A percentile compares a stretch with the other conserved stretches of the same genome.
phyloP scores from a whole-genome alignment of 768 basidiomycete species.

The Termitomyces heimii region DNA sequence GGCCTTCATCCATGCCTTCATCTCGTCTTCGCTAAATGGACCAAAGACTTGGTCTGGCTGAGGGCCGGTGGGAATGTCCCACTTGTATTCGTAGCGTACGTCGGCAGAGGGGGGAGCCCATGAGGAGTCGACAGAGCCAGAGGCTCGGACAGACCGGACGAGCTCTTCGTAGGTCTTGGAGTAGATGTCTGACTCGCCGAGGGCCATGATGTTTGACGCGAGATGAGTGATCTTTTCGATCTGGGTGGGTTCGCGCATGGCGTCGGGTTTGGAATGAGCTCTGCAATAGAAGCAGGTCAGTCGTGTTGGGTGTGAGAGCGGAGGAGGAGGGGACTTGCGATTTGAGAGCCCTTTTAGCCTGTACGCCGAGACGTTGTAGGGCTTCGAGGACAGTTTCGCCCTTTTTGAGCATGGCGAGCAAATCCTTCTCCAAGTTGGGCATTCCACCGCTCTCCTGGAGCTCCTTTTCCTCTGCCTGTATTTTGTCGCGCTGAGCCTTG shows the following conservation, averaged over 20 bases:
- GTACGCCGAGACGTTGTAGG: conserved; percentile 74
- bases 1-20: conserved; percentile 75
- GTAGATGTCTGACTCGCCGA: conserved; percentile 84
- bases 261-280: conserved; percentile 25
- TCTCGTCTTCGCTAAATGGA: conserved; percentile 75
- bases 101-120: conserved; percentile 80
- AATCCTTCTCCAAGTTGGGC: conserved; percentile 53
- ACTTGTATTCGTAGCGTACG: conserved; percentile 75
- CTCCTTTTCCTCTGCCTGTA: conserved; percentile 71
- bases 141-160: conserved; percentile 66
- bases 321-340: conserved; percentile 20
- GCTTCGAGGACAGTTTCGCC: conserved; percentile 91
- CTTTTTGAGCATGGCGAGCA: conserved; percentile 74
- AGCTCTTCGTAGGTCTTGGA: conserved; percentile 83
- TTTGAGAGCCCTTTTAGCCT: conserved; percentile 50
- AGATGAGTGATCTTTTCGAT: conserved; percentile 82
- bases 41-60: conserved; percentile 58
- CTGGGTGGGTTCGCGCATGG: conserved; percentile 44
- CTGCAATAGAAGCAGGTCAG: conserved; percentile 8
- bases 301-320: neutral
- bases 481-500: conserved; percentile 60
- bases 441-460: conserved; percentile 63
- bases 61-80: conserved; percentile 51
- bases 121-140: conserved; percentile 57
- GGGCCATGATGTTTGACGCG: conserved; percentile 82